Percentiles rank a stretch among this genome's conserved stretches.
Evolutionary conservation across 2,329 filamentous ascomycete genomes (phyloP).

Genomic region (Colletotrichum tropicale): DNA sequence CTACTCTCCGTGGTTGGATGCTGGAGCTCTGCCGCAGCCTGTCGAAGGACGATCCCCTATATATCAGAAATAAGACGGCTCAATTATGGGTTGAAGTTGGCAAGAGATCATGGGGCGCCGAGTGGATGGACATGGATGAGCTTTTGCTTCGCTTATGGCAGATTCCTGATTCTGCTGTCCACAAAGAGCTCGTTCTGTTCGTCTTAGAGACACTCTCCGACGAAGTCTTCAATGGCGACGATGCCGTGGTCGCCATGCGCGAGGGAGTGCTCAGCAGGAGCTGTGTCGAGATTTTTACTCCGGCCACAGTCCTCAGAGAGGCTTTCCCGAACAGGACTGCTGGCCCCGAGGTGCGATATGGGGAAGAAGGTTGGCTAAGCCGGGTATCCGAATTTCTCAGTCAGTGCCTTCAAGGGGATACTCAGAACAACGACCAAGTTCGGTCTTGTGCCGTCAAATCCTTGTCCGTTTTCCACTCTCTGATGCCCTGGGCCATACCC

Average conservation of each 20-base stretch:
- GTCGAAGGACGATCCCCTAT: constrained; percentile 74
- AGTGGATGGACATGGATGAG: constrained; percentile 95
- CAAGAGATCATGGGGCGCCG: constrained; percentile 88
- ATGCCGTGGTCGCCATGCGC: constrained; percentile 81
- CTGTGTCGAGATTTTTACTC: constrained; percentile 93
- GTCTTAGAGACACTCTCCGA: constrained; percentile 92
- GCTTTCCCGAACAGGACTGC: constrained; percentile 76
- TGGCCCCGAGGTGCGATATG: constrained; percentile 73
- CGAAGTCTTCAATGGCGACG: constrained; percentile 91
- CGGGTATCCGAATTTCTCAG: constrained; percentile 77
- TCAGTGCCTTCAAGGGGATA: constrained; percentile 71
- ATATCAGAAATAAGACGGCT: constrained; percentile 90
- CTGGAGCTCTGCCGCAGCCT: constrained; percentile 78
- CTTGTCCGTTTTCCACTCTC: constrained; percentile 77
- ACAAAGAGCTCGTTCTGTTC: constrained; percentile 86
- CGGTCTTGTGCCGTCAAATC: constrained; percentile 76
- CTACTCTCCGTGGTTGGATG: constrained; percentile 75
- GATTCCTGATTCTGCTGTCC: constrained; percentile 60
- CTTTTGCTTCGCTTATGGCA: constrained; percentile 86
- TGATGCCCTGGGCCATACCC: constrained; percentile 87
- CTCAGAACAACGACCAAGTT: constrained; percentile 69
- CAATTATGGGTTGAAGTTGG: constrained; percentile 95
- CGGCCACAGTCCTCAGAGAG: constrained; percentile 74
- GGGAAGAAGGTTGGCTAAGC: constrained; percentile 85
- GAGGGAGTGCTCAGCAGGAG: constrained; percentile 86